Evolutionary conservation across 805 yeast genomes (phyloP), one percentile per base, ranked within the genome.

Genomic region (Ogataea paradorogensis): DNA sequence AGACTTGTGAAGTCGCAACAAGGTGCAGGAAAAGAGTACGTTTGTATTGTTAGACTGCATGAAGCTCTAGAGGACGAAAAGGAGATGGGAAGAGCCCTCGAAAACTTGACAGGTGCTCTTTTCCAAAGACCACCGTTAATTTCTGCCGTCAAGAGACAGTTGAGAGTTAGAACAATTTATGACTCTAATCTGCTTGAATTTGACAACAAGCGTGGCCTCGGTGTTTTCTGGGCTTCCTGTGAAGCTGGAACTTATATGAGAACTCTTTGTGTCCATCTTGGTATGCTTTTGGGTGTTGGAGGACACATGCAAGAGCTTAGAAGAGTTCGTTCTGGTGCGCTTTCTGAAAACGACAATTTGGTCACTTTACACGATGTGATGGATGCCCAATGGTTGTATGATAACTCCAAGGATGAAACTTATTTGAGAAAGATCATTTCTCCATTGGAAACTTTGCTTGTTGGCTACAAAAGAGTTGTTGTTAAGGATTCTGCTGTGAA

Each of bases 171-270:
- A 70, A 93, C 97, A 50, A 90, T 93, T 62, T 93, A 93, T 68
- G 98, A 93, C 63, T 86, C 96, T 48, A 89, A 91, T 52, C 75
- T 93, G 63, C 80, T 93, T 58, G 99, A 93, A 70, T 93, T 93
- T 61, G 99, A 90, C 71, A 85, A 89, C 69, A 90, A 93, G 70
- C 84, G 98, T 69, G 91, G 93, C 56, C 76, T 93, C 48, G 95
- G 95, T 72, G 98, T 93, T 25, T 93, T 93, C 74, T 93, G 99
- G 99, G 99, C 98, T 45, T 85, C 95, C 29, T 93, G 99, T 78
- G 99, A 93, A 74, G 99, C 99, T 47, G 99, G 99, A 71, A 93
- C 99, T 46, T 93, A 93, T 71, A 93, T 93, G 96, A 85, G 99
- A 78, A 93, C 99, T 35, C 73, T 93, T 57, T 93, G 99, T 83